Evolutionary conservation across 2,329 filamentous ascomycete species (phyloP).

Genomic region (Alternaria longipes): DNA sequence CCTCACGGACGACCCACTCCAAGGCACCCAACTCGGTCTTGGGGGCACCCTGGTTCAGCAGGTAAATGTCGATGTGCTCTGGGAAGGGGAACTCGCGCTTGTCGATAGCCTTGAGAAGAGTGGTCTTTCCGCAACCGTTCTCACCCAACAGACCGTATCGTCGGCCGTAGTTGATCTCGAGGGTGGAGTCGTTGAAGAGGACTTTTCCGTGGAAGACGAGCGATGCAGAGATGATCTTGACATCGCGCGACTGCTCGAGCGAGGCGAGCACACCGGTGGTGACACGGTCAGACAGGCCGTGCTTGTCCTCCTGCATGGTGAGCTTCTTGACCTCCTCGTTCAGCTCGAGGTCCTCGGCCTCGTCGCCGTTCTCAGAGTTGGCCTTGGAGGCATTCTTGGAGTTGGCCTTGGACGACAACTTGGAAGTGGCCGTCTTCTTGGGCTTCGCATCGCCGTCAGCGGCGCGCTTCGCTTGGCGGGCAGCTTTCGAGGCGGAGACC

Average conservation of each 20-base stretch:
- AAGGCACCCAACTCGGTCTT: conserved; percentile 88
- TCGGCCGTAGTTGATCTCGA: conserved; percentile 92
- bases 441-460: conserved; percentile 70
- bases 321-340: conserved; percentile 86
- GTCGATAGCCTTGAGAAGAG: conserved; percentile 93
- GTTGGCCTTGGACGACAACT: conserved; percentile 73
- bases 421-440: conserved; percentile 77
- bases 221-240: conserved; percentile 94
- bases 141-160: conserved; percentile 95
- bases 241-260: conserved; percentile 83
- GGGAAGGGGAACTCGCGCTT: conserved; percentile 95
- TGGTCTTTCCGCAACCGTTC: conserved; percentile 99
- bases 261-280: conserved; percentile 96
- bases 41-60: conserved; percentile 95
- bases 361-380: conserved; percentile 74
- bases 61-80: conserved; percentile 96
- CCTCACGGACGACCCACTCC: conserved; percentile 96
- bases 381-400: conserved; percentile 70
- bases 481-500: conserved; percentile 75
- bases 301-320: conserved; percentile 91
- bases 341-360: conserved; percentile 71
- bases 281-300: conserved; percentile 95
- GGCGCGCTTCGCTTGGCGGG: conserved; percentile 71
- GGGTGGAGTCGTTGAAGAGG: conserved; percentile 89
- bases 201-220: conserved; percentile 98